Conservation (phyloP, 768 basidiomycete genomes). For the Chlorophyllum brunneum region DNA sequence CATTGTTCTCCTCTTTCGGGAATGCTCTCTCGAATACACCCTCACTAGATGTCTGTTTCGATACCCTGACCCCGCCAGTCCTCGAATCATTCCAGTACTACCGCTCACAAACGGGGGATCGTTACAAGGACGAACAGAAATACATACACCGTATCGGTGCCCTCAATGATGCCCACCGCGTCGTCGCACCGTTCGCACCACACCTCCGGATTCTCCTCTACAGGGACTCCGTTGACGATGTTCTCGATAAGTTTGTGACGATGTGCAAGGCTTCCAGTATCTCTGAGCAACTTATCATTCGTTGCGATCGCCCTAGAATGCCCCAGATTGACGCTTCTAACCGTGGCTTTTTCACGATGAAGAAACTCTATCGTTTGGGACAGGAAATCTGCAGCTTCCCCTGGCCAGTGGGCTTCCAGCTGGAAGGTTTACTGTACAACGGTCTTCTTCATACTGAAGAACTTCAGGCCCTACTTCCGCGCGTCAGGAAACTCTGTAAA, state of each 20-base stretch:
- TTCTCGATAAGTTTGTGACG: constrained; percentile 44
- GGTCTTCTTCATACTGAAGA: constrained; percentile 60
- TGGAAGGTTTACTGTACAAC: constrained; percentile 66
- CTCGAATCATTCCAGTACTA: constrained; percentile 61
- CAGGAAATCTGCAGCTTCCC: constrained; percentile 41
- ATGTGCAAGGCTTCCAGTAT: constrained; percentile 52
- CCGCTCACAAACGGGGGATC: constrained; percentile 41
- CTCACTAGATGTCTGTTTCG: constrained; percentile 60
- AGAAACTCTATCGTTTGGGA: constrained; percentile 41
- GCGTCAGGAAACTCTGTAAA: constrained; percentile 38
- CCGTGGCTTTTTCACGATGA: constrained; percentile 47
- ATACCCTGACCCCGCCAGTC: constrained; percentile 59
- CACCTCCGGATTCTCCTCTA: constrained; percentile 64
- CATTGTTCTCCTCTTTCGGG: background rate
- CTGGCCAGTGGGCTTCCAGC: constrained; percentile 74
- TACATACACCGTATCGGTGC: constrained; percentile 56
- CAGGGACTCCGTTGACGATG: constrained; percentile 41
- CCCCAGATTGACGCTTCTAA: constrained; percentile 45
- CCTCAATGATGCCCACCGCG: constrained; percentile 53
- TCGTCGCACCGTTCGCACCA: constrained; percentile 66
- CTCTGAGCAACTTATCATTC: constrained; percentile 29
- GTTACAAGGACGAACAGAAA: constrained; percentile 34
- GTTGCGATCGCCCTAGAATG: constrained; percentile 21
- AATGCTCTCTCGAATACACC: background rate
- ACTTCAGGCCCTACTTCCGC: constrained; percentile 40